Conservation (phyloP, 108 stramenopile species). For the Conticribra guillardii region DNA sequence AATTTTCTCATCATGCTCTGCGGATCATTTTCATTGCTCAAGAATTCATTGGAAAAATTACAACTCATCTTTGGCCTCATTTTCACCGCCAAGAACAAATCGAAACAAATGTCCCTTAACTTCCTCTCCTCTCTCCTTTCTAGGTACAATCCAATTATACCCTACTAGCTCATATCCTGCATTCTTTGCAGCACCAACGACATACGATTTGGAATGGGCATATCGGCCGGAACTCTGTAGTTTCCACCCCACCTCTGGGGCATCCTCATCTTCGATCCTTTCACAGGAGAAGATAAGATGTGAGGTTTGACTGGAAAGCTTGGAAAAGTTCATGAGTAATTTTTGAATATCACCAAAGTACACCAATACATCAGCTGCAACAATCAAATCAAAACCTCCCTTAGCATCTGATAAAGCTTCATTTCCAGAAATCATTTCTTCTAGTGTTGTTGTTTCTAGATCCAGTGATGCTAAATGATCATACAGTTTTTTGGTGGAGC, state of each 20-base stretch:
- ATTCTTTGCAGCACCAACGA: constrained; percentile 38
- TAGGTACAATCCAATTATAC: constrained; percentile 63
- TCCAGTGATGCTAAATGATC: constrained; percentile 63
- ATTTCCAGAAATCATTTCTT: constrained; percentile 27
- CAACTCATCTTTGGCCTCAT: constrained; percentile 14
- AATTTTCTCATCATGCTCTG: no score
- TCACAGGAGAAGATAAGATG: constrained; percentile 72
- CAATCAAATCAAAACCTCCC: constrained; percentile 68
- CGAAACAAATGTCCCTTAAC: constrained; percentile 73
- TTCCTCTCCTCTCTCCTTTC: constrained; percentile 72
- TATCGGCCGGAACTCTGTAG: constrained; percentile 67
- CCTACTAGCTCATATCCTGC: constrained; percentile 51
- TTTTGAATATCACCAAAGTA: constrained; percentile 69
- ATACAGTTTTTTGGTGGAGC: constrained; percentile 48
- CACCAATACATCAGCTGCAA: constrained; percentile 77
- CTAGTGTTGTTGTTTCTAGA: constrained; percentile 67
- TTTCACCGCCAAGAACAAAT: constrained; percentile 40
- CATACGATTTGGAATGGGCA: constrained; percentile 74
- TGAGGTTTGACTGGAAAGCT: constrained; percentile 39
- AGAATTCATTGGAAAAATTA: no score
- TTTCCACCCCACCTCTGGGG: constrained; percentile 56
- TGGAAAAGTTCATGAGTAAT: constrained; percentile 50
- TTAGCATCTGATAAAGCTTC: constrained; percentile 21
- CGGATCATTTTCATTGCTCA: no score
- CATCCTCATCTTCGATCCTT: constrained; percentile 58